These are phyloP conservation scores for Alternaria rosae DNA, from an alignment of 2,329 filamentous ascomycete genomes.

Conservation along the genomic window DNA sequence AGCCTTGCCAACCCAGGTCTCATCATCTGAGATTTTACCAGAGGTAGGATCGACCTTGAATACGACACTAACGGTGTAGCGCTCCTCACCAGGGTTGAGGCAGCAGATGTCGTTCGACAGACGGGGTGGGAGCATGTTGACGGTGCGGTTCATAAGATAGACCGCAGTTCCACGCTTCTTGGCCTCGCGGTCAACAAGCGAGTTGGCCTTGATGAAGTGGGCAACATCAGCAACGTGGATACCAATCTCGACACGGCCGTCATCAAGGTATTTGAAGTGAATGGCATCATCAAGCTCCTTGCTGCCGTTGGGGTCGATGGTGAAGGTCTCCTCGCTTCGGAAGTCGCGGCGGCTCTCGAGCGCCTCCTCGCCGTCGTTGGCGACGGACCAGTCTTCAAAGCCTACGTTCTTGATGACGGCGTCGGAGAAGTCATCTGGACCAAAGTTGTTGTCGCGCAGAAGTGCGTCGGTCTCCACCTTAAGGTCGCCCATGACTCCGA, in stretches of 20 bases:
- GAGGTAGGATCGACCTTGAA: slow-evolving; percentile 87
- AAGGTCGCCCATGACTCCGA: slow-evolving; percentile 95
- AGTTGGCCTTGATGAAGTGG: slow-evolving; percentile 96
- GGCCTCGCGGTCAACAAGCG: slow-evolving; percentile 92
- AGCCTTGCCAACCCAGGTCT: slow-evolving; percentile 92
- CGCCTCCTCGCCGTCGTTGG: slow-evolving; percentile 79
- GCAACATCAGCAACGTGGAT: slow-evolving; percentile 94
- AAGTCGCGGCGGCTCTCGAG: slow-evolving; percentile 85
- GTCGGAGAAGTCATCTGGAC: slow-evolving; percentile 96
- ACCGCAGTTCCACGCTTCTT: slow-evolving; percentile 98
- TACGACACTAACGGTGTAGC: slow-evolving; percentile 89
- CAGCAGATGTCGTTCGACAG: slow-evolving; percentile 89
- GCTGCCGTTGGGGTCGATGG: slow-evolving; percentile 87
- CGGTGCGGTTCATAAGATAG: slow-evolving; percentile 89
- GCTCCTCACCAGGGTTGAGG: slow-evolving; percentile 83
- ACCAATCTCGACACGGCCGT: slow-evolving; percentile 91
- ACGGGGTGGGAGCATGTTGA: slow-evolving; percentile 85
- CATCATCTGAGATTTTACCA: slow-evolving; percentile 79
- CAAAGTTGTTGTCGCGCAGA: slow-evolving; percentile 97
- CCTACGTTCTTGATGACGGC: slow-evolving; percentile 93
- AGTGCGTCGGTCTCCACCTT: slow-evolving; percentile 98
- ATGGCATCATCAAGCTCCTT: slow-evolving; percentile 91
- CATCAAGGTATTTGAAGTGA: slow-evolving; percentile 82
- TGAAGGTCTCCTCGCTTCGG: slow-evolving; percentile 86
- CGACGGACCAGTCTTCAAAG: slow-evolving; percentile 88